Evolutionary conservation across 2,329 filamentous ascomycete species (phyloP), one percentile per base, ranked within the genome.

Genomic region (Beauveria varroae): DNA sequence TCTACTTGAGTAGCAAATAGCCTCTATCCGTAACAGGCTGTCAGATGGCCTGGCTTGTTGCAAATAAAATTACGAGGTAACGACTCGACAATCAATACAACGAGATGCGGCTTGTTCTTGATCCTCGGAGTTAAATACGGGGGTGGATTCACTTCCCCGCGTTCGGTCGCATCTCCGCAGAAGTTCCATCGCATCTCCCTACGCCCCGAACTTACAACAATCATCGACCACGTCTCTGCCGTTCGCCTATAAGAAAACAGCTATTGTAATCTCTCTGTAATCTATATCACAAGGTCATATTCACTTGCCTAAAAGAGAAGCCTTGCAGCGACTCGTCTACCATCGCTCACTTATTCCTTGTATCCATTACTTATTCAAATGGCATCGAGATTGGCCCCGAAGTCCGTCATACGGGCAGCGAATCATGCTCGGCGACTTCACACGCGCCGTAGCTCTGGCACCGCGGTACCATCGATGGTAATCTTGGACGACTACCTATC

Each of bases 401-500:
- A 30, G 26, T 26, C 51, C 51, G 28, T 56, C n/a, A 2, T 28
- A 53, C 22, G 46, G 18, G 46, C 46, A 7, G 44, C 10, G 18
- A 22, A 26, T n/a, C 22, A 56, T 51, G 46, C n/a, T 18, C 52
- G 46, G 1, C 52, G n/a, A 46, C 16, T 50, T 18, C 43, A 57
- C 37, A 46, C 60, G 18, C 16, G 22, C 5, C 37, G n/a, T 22
- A 46, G 3, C 12, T 6, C 43, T 43, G 37, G 22, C 40, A 40
- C 62, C 7, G 34, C 43, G 2, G 40, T 43, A 5, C 61, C 61
- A 8, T 63, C 67, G 20, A 60, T 86, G 61, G 87, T 86, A 22
- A 82, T 91, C 65, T 78, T 91, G 2, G 88, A 91, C 68, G 88
- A 91, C 74, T 91, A 90, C 73, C 85, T 88, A 68, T 76, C 75